A percentile compares a stretch with the other conserved stretches of the same genome.
These are phyloP conservation scores for Melanogaster broomeanus DNA, from an alignment of 768 basidiomycete genomes.

Conservation along the genomic window DNA sequence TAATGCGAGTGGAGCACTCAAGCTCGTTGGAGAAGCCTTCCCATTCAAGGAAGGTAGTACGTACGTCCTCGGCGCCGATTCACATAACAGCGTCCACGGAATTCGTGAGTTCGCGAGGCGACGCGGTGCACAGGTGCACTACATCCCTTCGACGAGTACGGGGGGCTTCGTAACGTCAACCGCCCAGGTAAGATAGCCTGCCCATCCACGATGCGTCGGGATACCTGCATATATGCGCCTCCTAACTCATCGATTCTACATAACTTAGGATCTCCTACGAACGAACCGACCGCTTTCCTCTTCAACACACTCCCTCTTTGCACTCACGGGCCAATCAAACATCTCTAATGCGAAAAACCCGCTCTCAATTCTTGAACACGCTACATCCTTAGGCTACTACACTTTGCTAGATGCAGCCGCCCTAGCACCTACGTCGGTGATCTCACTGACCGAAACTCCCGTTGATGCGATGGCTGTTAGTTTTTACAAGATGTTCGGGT, in stretches of 20 bases:
- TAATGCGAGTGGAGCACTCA: slow-evolving; percentile 78
- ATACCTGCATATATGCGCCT: slow-evolving; percentile 19
- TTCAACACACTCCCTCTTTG: slow-evolving; percentile 58
- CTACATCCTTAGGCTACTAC: slow-evolving; percentile 67
- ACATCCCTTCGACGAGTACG: slow-evolving; percentile 61
- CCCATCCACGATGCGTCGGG: background rate
- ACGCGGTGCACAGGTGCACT: slow-evolving; percentile 57
- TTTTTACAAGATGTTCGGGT: slow-evolving; percentile 92
- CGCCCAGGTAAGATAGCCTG: slow-evolving; percentile 54
- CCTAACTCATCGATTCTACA: background rate
- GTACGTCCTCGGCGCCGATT: slow-evolving; percentile 73
- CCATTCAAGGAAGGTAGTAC: slow-evolving; percentile 61
- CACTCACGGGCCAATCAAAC: slow-evolving; percentile 80
- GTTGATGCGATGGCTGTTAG: slow-evolving; percentile 84
- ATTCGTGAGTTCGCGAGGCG: slow-evolving; percentile 69
- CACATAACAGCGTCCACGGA: slow-evolving; percentile 85
- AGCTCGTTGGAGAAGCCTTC: slow-evolving; percentile 80
- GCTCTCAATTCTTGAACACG: slow-evolving; percentile 63
- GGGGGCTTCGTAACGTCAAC: slow-evolving; percentile 63
- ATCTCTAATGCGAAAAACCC: slow-evolving; percentile 75
- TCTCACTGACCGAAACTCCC: slow-evolving; percentile 64
- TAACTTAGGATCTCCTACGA: slow-evolving; percentile 52
- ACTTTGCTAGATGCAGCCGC: slow-evolving; percentile 85
- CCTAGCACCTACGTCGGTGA: slow-evolving; percentile 67
- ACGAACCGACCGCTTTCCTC: slow-evolving; percentile 45